Percentiles rank a stretch among this genome's conserved stretches.
Evolutionary conservation across 495 filamentous ascomycete species (phyloP).

Genomic region (Evernia prunastri): DNA sequence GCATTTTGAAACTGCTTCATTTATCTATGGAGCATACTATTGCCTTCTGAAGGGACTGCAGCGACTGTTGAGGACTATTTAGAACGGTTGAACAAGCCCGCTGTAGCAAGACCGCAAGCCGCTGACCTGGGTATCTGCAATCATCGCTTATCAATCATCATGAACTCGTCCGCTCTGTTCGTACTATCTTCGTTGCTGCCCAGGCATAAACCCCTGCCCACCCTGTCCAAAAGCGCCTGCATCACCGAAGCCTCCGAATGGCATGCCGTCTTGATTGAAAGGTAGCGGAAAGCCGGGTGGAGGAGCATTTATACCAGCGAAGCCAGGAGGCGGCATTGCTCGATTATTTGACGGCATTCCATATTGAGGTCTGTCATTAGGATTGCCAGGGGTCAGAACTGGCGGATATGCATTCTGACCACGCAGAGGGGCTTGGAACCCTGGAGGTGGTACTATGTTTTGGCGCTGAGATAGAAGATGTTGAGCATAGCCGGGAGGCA

Average conservation of each 20-base stretch:
- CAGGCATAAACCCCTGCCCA: conserved; percentile 1
- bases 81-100: conserved; percentile 1
- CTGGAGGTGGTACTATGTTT: conserved; percentile 42
- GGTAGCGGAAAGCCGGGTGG: conserved; percentile 43
- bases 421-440: conserved; percentile 35
- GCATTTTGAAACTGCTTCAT: neutral
- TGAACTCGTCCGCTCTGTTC: conserved; percentile 1
- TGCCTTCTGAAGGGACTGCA: neutral
- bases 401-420: conserved; percentile 38
- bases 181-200: conserved; percentile 19
- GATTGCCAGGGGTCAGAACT: conserved; percentile 39
- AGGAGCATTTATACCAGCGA: conserved; percentile 35
- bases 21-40: neutral
- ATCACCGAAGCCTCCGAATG: conserved; percentile 14
- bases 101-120: conserved; percentile 11
- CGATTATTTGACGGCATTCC: conserved; percentile 25
- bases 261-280: conserved; percentile 36
- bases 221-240: conserved; percentile 18
- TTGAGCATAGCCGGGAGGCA: conserved; percentile 31
- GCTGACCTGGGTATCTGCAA: conserved; percentile 22
- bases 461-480: conserved; percentile 35
- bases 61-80: neutral
- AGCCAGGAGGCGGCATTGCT: conserved; percentile 48
- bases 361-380: conserved; percentile 18
- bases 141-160: conserved; percentile 16